phyloP scores from a whole-genome alignment of 108 stramenopile species.

The Schizochytrium sp. region DNA sequence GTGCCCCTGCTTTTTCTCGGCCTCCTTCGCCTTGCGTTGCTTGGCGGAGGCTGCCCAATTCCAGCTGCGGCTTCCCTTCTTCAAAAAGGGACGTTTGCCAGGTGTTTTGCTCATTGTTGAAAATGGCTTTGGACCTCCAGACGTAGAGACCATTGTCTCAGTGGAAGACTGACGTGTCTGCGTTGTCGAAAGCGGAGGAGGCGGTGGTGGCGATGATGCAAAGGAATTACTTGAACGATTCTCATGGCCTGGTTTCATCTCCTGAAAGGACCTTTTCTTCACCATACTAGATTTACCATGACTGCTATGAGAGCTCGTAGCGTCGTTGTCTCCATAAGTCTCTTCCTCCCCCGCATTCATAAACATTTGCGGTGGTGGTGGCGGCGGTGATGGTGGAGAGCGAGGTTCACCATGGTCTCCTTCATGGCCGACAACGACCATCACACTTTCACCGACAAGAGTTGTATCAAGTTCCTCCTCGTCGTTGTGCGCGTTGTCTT shows the following conservation, averaged over 20 bases:
- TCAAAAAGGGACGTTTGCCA: background rate
- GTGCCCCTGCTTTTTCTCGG: background rate
- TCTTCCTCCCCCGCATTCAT: too few species aligned
- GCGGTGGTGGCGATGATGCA: background rate
- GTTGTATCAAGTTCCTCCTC: background rate
- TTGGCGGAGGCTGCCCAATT: background rate
- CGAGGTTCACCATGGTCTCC: background rate
- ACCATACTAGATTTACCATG: too few species aligned
- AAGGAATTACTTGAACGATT: too few species aligned
- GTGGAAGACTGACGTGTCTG: background rate
- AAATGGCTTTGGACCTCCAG: background rate
- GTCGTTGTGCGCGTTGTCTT: background rate
- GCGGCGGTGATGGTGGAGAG: too few species aligned
- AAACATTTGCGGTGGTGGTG: too few species aligned
- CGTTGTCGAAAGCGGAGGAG: background rate
- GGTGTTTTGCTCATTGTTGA: background rate
- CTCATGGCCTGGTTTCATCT: too few species aligned
- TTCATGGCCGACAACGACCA: background rate
- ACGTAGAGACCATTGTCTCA: background rate
- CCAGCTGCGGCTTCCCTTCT: background rate
- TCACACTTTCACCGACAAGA: background rate
- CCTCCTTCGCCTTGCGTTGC: background rate
- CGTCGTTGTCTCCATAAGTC: too few species aligned
- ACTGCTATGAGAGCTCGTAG: too few species aligned
- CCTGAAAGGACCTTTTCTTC: too few species aligned